These are phyloP conservation scores for Lodderomyces elongisporus DNA, from an alignment of 1,139 yeast genomes.

Conservation along the genomic window DNA sequence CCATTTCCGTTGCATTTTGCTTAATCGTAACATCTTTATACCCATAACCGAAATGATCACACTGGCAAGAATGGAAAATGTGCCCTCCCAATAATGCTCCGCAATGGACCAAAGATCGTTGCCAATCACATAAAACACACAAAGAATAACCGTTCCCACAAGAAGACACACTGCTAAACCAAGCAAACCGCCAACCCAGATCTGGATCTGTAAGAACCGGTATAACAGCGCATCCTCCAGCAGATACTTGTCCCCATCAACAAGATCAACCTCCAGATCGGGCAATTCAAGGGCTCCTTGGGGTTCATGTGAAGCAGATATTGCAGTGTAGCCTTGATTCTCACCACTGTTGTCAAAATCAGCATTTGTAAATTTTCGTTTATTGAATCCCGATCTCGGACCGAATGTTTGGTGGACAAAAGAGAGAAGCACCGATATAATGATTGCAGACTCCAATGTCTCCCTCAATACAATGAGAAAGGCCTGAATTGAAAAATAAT, in stretches of 20 bases:
- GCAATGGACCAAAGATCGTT: slow-evolving; percentile 40
- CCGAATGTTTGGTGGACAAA: slow-evolving; percentile 35
- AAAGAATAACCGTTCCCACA: slow-evolving; percentile 32
- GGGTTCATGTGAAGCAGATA: neutral
- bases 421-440: slow-evolving; percentile 40
- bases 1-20: slow-evolving; percentile 79
- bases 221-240: slow-evolving; percentile 11
- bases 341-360: slow-evolving; percentile 2
- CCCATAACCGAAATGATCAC: slow-evolving; percentile 44
- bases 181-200: slow-evolving; percentile 40
- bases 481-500: slow-evolving; percentile 41
- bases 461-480: slow-evolving; percentile 43
- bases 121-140: slow-evolving; percentile 34
- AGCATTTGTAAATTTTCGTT: too few species aligned
- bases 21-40: slow-evolving; percentile 37
- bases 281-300: too few species aligned
- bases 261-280: neutral
- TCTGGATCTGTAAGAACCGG: slow-evolving; percentile 27
- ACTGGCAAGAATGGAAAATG: slow-evolving; percentile 41
- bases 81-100: slow-evolving; percentile 47
- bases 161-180: slow-evolving; percentile 36
- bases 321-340: slow-evolving; percentile 1
- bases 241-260: too few species aligned
- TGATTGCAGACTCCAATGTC: slow-evolving; percentile 43
- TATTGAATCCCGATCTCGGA: too few species aligned